These are phyloP conservation scores for Clavispora carvajalis DNA, from an alignment of 805 yeast genomes.

Conservation along the genomic window DNA sequence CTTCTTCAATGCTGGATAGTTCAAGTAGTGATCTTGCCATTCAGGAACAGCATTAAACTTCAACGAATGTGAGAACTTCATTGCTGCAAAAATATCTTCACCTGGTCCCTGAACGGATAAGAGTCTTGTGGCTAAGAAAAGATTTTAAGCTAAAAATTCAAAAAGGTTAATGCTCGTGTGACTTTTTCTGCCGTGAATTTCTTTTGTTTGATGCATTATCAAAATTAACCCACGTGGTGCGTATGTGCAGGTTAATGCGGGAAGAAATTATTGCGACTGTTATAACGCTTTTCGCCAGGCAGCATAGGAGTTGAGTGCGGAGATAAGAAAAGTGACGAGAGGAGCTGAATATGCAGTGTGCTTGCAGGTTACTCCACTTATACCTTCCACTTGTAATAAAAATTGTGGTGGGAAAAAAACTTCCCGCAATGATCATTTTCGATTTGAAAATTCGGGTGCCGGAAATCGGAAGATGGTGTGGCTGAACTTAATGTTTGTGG, in stretches of 20 bases:
- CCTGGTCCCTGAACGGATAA: not conserved
- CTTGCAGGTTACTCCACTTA: too few relatives aligned
- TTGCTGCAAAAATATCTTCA: constrained; percentile 8
- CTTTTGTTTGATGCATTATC: not conserved
- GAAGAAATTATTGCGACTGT: not conserved
- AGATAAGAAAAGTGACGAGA: too few relatives aligned
- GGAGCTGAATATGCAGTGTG: too few relatives aligned
- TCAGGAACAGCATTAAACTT: constrained; percentile 52
- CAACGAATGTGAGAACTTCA: constrained; percentile 48
- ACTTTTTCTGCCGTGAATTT: constrained; percentile 1
- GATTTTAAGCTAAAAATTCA: not conserved
- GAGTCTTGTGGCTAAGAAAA: not conserved
- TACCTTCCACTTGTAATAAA: too few relatives aligned
- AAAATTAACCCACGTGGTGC: not conserved
- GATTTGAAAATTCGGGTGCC: too few relatives aligned
- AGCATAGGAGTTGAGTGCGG: too few relatives aligned
- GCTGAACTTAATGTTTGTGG: too few relatives aligned
- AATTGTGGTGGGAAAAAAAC: too few relatives aligned
- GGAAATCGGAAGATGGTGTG: too few relatives aligned
- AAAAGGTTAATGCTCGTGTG: constrained; percentile 5
- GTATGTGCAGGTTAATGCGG: not conserved
- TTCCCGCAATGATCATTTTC: too few relatives aligned
- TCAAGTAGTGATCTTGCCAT: constrained; percentile 43
- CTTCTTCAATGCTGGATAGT: constrained; percentile 49
- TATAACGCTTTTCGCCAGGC: not conserved